phyloP scores from a whole-genome alignment of 345 rosid species.

The Moricandia arvensis region DNA sequence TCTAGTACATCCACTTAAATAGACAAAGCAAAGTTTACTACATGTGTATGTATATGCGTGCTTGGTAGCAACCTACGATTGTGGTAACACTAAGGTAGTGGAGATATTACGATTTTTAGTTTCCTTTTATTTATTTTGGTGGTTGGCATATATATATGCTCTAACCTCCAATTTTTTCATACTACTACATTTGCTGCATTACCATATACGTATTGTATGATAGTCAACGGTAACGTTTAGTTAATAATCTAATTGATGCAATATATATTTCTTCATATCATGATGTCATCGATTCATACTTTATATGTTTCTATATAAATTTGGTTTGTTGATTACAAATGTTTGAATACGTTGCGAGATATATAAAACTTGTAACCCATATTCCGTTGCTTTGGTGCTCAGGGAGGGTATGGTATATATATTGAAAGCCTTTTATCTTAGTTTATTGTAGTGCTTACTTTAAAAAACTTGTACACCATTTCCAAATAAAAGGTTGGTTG shows the following conservation, averaged over 20 bases:
- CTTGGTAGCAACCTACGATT: constrained; percentile 11
- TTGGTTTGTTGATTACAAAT: not conserved
- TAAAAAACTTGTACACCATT: no score
- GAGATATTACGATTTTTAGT: not conserved
- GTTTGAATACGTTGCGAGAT: not conserved
- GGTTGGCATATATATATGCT: constrained; percentile 29
- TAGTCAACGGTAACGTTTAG: not conserved
- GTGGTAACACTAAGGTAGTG: constrained; percentile 2
- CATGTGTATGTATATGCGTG: constrained; percentile 3
- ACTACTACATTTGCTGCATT: not conserved
- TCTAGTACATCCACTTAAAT: constrained; percentile 23
- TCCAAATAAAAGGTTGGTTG: no score
- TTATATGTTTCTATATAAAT: not conserved
- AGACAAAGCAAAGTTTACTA: not conserved
- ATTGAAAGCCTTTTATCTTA: no score
- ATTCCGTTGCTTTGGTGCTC: no score
- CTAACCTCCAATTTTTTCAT: constrained; percentile 30
- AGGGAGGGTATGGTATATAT: no score
- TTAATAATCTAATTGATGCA: not conserved
- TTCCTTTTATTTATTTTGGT: constrained; percentile 11
- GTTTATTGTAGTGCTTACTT: no score
- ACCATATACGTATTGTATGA: not conserved
- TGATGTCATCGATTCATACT: not conserved
- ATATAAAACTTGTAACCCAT: no score
- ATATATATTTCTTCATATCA: not conserved